These are phyloP conservation scores for Plantago ovata DNA, from an alignment of 257 asterid species.

Conservation along the genomic window DNA sequence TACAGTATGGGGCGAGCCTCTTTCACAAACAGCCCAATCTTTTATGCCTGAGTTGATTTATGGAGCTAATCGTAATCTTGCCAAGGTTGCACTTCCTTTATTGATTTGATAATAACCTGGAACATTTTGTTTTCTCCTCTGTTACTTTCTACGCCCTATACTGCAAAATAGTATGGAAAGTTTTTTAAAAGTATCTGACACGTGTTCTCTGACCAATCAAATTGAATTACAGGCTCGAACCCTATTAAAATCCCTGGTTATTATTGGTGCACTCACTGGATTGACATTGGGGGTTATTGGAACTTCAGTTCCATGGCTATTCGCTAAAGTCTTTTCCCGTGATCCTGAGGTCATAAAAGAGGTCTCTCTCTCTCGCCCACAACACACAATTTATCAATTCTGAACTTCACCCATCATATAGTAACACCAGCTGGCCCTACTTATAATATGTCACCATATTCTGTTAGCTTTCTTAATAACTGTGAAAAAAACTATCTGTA, in stretches of 20 bases:
- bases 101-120: no score
- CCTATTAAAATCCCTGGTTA: conserved; percentile 52
- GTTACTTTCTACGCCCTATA: no score
- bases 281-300: conserved; percentile 58
- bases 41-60: conserved; percentile 81
- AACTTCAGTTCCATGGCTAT: conserved; percentile 64
- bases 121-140: no score
- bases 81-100: conserved; percentile 47
- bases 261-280: conserved; percentile 69
- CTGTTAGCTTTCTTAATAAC: no score
- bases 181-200: no score
- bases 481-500: no score
- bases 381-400: not conserved
- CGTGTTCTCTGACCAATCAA: not conserved
- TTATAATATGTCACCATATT: no score
- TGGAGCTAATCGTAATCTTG: conserved; percentile 61
- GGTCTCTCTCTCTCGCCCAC: conserved; percentile 28
- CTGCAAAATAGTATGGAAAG: no score
- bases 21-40: conserved; percentile 88
- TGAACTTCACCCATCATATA: no score
- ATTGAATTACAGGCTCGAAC: not conserved
- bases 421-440: no score
- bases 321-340: conserved; percentile 64
- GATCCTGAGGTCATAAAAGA: conserved; percentile 56
- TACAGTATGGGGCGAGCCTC: conserved; percentile 86